phyloP scores from a whole-genome alignment of 495 filamentous ascomycete genomes.

The Lindgomyces ingoldianus region DNA sequence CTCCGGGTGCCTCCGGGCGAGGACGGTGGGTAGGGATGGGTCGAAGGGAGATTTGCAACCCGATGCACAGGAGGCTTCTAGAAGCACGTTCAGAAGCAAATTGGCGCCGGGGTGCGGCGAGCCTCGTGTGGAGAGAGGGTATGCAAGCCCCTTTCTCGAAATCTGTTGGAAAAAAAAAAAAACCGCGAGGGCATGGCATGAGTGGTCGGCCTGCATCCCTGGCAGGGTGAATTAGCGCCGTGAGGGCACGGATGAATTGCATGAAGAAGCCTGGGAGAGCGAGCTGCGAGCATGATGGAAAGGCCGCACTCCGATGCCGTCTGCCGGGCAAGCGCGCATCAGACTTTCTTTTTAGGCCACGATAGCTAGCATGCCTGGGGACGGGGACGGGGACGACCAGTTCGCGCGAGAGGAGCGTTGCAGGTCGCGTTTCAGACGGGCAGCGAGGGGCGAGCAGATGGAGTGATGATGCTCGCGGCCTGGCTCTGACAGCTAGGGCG shows the following conservation, averaged over 20 bases:
- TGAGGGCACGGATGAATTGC: not conserved
- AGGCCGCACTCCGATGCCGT: not conserved
- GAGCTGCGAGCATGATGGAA: not conserved
- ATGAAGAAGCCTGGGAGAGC: not conserved
- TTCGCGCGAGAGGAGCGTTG: not conserved
- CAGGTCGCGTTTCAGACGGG: constrained; percentile 13
- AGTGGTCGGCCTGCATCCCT: too few relatives aligned
- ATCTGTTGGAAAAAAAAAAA: not conserved
- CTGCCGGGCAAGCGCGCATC: not conserved
- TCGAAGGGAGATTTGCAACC: constrained; percentile 14
- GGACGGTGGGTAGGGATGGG: not conserved
- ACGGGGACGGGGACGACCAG: not conserved
- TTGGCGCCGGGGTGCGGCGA: not conserved
- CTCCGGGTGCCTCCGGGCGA: not conserved
- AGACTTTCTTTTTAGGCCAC: not conserved
- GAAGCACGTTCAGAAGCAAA: constrained; percentile 8
- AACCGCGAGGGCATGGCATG: too few relatives aligned
- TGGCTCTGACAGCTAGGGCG: not conserved
- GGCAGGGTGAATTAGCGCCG: too few relatives aligned
- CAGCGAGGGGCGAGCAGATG: not conserved
- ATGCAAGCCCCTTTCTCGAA: not conserved
- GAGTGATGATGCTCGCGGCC: not conserved
- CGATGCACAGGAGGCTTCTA: constrained; percentile 25
- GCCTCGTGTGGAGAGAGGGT: not conserved
- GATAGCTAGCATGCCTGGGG: too few relatives aligned